A percentile compares a stretch with the other conserved stretches of the same genome.
Evolutionary conservation across 2,329 filamentous ascomycete species (phyloP).

Genomic region (Calonectria fujianensis): DNA sequence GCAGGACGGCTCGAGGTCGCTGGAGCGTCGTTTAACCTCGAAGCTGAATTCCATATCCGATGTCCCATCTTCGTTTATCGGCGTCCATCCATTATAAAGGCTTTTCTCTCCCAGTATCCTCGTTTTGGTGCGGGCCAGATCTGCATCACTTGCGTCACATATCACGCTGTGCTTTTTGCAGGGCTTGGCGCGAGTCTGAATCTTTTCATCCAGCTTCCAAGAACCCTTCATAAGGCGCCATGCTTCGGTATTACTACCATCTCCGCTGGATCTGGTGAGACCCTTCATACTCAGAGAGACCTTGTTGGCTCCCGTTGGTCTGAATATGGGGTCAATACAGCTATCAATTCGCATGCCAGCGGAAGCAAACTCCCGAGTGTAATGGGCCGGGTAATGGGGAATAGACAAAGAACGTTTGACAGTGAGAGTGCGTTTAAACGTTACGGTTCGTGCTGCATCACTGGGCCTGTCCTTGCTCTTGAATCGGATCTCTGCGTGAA

Average conservation of each 20-base stretch:
- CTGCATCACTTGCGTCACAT: neutral
- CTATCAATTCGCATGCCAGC: slow-evolving; percentile 92
- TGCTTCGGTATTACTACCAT: slow-evolving; percentile 78
- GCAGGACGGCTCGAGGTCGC: slow-evolving; percentile 70
- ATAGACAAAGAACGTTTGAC: slow-evolving; percentile 85
- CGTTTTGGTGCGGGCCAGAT: slow-evolving; percentile 72
- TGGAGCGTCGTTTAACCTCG: slow-evolving; percentile 51
- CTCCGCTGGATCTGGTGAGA: slow-evolving; percentile 80
- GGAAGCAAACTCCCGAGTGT: slow-evolving; percentile 83
- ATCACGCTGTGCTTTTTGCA: slow-evolving; percentile 79
- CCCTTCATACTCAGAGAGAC: slow-evolving; percentile 65
- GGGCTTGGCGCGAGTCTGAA: slow-evolving; percentile 83
- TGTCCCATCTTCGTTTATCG: slow-evolving; percentile 69
- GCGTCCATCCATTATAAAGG: slow-evolving; percentile 91
- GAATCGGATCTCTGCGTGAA: slow-evolving; percentile 79
- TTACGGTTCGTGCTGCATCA: slow-evolving; percentile 66
- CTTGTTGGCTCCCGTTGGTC: slow-evolving; percentile 84
- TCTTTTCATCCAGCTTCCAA: slow-evolving; percentile 92
- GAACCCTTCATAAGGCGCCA: slow-evolving; percentile 93
- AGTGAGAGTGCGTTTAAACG: slow-evolving; percentile 79
- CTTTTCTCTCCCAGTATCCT: slow-evolving; percentile 86
- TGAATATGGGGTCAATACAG: slow-evolving; percentile 85
- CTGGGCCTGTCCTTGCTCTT: slow-evolving; percentile 68
- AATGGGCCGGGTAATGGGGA: slow-evolving; percentile 85
- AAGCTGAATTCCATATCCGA: slow-evolving; percentile 81